A percentile compares a stretch with the other conserved stretches of the same genome.
Evolutionary conservation across 2,329 filamentous ascomycete genomes (phyloP).

Genomic region (Exophiala spinifera): DNA sequence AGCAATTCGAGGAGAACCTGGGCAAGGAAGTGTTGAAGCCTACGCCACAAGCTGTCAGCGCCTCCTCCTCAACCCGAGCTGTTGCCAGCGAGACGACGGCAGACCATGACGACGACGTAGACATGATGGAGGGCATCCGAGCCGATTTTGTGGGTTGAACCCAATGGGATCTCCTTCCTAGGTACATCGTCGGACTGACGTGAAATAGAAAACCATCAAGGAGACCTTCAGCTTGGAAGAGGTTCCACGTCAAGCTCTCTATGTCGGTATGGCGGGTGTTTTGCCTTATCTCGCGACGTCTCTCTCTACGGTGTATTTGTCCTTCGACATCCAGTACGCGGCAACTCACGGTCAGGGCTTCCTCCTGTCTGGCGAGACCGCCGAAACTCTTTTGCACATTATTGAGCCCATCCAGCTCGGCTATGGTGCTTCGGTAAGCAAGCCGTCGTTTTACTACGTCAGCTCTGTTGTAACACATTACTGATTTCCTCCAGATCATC

Average conservation of each 20-base stretch:
- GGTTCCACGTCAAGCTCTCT: conserved; percentile 66
- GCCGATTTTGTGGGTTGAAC: conserved; percentile 55
- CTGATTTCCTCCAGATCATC: conserved; percentile 60
- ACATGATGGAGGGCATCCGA: conserved; percentile 53
- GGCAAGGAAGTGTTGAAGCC: conserved; percentile 57
- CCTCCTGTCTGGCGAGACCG: conserved; percentile 67
- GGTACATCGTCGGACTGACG: neutral
- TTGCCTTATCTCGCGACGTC: conserved; percentile 85
- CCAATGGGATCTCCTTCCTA: neutral
- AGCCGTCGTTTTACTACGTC: conserved; percentile 35
- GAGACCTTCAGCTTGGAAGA: conserved; percentile 64
- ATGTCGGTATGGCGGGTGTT: conserved; percentile 72
- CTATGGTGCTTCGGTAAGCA: conserved; percentile 76
- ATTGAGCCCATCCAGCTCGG: conserved; percentile 87
- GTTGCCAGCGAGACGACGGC: conserved; percentile 43
- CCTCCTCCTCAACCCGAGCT: conserved; percentile 55
- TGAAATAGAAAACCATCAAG: conserved; percentile 58
- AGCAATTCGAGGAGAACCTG: conserved; percentile 49
- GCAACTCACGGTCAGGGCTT: conserved; percentile 59
- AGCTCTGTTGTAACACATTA: conserved; percentile 5
- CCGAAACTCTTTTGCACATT: conserved; percentile 67
- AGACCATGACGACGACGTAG: conserved; percentile 40
- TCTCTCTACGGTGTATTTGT: conserved; percentile 73
- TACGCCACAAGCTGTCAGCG: conserved; percentile 60
- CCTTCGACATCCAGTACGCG: conserved; percentile 75